Evolutionary conservation across 306 rosid species (phyloP).

Genomic region (Inga laurina): DNA sequence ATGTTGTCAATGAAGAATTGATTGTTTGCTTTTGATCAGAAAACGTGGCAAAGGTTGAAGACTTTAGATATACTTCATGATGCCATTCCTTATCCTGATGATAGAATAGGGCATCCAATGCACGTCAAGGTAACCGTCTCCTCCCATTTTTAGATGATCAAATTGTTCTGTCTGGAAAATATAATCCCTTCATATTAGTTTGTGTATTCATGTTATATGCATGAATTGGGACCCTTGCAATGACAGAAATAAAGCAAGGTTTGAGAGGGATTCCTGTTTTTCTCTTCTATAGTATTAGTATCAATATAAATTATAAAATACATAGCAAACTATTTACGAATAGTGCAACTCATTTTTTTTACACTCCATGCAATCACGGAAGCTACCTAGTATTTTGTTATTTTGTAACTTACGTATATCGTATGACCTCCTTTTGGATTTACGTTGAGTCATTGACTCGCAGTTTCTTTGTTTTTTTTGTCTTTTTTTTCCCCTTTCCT

Average conservation of each 20-base stretch:
- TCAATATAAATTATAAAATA: background rate
- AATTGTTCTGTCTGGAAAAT: background rate
- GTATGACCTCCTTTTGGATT: constrained; percentile 9
- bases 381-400: background rate
- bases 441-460: constrained; percentile 26
- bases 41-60: constrained; percentile 77
- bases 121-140: constrained; percentile 61
- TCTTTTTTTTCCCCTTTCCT: background rate
- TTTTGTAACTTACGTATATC: background rate
- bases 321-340: background rate
- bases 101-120: constrained; percentile 81
- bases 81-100: constrained; percentile 63
- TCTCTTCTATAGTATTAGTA: background rate
- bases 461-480: background rate
- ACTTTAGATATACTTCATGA: constrained; percentile 65
- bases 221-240: constrained; percentile 12
- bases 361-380: background rate
- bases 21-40: constrained; percentile 49
- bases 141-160: constrained; percentile 12
- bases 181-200: background rate
- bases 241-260: constrained; percentile 6
- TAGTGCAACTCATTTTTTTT: background rate
- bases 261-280: constrained; percentile 3
- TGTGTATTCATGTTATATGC: constrained; percentile 17
- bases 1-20: constrained; percentile 16